Evolutionary conservation across 2,329 filamentous ascomycete species (phyloP), one percentile per base, ranked within the genome.

Genomic region (Neonectria sp.): DNA sequence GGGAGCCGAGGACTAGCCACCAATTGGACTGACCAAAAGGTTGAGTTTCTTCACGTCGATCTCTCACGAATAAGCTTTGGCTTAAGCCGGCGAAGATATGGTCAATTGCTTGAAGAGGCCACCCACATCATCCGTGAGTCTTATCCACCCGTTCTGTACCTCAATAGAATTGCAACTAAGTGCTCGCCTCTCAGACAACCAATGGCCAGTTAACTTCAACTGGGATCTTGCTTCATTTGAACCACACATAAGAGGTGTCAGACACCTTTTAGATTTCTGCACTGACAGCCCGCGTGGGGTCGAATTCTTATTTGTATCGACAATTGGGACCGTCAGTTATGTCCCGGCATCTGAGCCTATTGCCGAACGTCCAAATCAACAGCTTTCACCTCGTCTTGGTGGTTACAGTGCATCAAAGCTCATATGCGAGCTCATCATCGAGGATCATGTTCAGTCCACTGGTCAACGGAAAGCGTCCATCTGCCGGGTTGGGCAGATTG

Each of bases 181-280:
- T 13, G 9, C 24, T 5, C 11, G 15, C 25, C 13, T 29, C 13
- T 17, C 15, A 49, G 46, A 49, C 25, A 49, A 49, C 3, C 46
- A 49, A n/a, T 49, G 46, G 46, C 46, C 46, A 12, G 46, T 49
- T 3, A 49, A 49, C 12, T 49, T 49, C 46, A 49, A 49, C 25
- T 49, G 46, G 46, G 46, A 49, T 17, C 46, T 49, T 49, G 29
- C 46, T 6, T 49, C 46, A 17, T 49, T 49, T 29, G 46, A 49
- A 4, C 46, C 46, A 17, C 25, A 49, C 25, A 49, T 49, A 15
- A 49, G 25, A 29, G 46, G 46, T 8, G 46, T 49, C 11, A 49
- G 46, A 17, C 46, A 49, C 13, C 25, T 49, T 7, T 17, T 49
- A 5, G 46, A 49, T 24, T 49, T 49, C 7, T 49, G 46, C 27